Percentiles rank a stretch among this genome's conserved stretches.
Evolutionary conservation across 208 protist genomes (phyloP).

Genomic region (Novymonas esmeraldas): DNA sequence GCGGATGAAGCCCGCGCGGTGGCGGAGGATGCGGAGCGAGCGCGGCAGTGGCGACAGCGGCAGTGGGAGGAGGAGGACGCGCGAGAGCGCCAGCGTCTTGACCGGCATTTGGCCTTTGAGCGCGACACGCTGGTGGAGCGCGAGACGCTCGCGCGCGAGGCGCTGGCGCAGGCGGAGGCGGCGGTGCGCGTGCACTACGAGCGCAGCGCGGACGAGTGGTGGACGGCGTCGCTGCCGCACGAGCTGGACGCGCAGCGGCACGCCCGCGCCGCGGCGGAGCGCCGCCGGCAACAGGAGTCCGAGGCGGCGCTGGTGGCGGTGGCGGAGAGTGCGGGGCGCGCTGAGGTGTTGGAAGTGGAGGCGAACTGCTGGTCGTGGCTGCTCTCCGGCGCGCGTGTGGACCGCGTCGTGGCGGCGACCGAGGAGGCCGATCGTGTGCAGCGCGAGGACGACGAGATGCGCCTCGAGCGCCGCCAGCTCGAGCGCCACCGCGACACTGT

Average conservation of each 20-base stretch:
- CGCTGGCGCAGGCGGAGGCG: conserved; percentile 21
- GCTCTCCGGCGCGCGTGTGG: conserved; percentile 24
- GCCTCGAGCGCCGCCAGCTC: conserved; percentile 3
- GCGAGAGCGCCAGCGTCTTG: conserved; percentile 9
- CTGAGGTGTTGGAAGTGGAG: conserved; percentile 11
- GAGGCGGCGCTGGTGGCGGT: neutral
- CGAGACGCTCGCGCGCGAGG: conserved; percentile 30
- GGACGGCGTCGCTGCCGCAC: conserved; percentile 5
- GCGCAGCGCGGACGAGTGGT: conserved; percentile 21
- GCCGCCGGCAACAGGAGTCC: neutral
- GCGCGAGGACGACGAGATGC: conserved; percentile 29
- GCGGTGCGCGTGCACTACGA: conserved; percentile 30
- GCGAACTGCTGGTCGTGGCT: conserved; percentile 32
- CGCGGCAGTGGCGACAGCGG: conserved; percentile 1
- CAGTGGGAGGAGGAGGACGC: conserved; percentile 12
- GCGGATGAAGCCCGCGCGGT: neutral
- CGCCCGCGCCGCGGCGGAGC: conserved; percentile 14
- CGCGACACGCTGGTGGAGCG: conserved; percentile 14
- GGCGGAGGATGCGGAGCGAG: conserved; percentile 4
- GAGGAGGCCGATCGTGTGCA: conserved; percentile 43
- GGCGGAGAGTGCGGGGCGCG: conserved; percentile 10
- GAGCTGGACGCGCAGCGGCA: conserved; percentile 6
- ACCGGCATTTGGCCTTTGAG: conserved; percentile 13
- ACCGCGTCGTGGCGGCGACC: conserved; percentile 32
- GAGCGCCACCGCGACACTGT: conserved; percentile 15